Evolutionary conservation across 768 basidiomycete genomes (phyloP), one percentile per base, ranked within the genome.

Genomic region (Jaapia argillacea): DNA sequence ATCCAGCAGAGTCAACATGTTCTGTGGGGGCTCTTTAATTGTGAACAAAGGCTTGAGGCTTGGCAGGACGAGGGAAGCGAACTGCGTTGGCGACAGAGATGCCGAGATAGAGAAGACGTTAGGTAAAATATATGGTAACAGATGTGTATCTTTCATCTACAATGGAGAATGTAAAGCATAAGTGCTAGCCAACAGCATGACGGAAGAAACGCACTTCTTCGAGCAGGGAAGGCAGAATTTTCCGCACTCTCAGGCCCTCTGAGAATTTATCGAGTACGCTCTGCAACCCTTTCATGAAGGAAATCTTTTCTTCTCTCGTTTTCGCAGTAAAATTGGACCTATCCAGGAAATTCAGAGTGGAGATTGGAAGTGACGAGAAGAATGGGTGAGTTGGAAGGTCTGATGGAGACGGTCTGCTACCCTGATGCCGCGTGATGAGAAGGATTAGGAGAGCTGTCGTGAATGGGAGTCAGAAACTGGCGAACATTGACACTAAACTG

Each of bases 341-440:
- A 55, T 98, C 94, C 43, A 99, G 68, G 65, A 98, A 99, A 56
- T 91, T 92, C 24, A 99, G 73, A 0, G 94, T 98, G 2, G 89
- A 93, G 20, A 98, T 92, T 5, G 94, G 89, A 7, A 98, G 69
- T 3, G 91, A 94, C 1, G 89, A 93, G 66, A 99, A 98, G 70
- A 93, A 97, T 0, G 91, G 58, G 55, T 91, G 82, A 0, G 83
- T 75, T 3, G 91, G 84, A 21, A 98, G 74, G 3, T 84, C 78
- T 3, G 77, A 68, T 4, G 94, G 87, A 0, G 81, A 79, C 20
- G 91, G 83, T 27, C 96, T 69, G 37, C 67, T 71, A 31, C 72
- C 70, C 23, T 85, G 74, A 49, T 84, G 78, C 41, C 90, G 76
- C 14, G 91, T 91, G 48, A 98, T 72, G 28, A 99, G 70, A 2